Percentiles rank a stretch among this genome's conserved stretches.
Conservation (phyloP, 2,329 filamentous ascomycete species). For the Chaetomium globosum region DNA sequence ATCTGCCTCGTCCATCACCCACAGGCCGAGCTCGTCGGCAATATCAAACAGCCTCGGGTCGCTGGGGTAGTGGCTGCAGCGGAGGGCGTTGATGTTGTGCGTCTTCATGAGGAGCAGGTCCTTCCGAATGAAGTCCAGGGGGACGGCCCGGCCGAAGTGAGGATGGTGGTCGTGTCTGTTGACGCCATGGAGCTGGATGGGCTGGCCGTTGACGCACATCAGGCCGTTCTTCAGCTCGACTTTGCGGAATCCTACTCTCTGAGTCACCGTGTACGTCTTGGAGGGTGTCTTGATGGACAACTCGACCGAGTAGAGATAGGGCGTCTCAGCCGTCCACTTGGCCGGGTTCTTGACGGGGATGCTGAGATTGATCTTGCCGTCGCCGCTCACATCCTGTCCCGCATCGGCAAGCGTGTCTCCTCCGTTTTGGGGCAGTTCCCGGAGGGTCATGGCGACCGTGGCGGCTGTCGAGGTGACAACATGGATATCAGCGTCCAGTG, state of each 20-base stretch:
- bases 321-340: conserved; percentile 72
- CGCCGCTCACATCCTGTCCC: conserved; percentile 37
- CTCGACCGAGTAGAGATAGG: conserved; percentile 60
- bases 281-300: conserved; percentile 44
- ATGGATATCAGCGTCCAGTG: conserved; percentile 53
- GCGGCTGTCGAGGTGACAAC: conserved; percentile 43
- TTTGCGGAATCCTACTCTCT: conserved; percentile 64
- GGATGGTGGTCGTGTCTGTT: conserved; percentile 75
- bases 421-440: conserved; percentile 45
- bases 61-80: conserved; percentile 70
- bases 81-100: conserved; percentile 71
- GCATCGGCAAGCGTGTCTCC: conserved; percentile 37
- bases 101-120: conserved; percentile 70
- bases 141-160: conserved; percentile 62
- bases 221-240: conserved; percentile 64
- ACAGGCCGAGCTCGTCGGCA: conserved; percentile 67
- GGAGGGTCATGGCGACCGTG: conserved; percentile 48
- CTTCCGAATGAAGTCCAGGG: conserved; percentile 60
- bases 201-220: conserved; percentile 63
- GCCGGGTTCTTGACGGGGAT: conserved; percentile 55
- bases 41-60: conserved; percentile 62
- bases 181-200: conserved; percentile 64
- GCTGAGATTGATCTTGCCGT: conserved; percentile 45
- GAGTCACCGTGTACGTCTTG: conserved; percentile 48
- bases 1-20: conserved; percentile 58